phyloP scores from a whole-genome alignment of 2,329 filamentous ascomycete genomes.

The Botrytis sinoallii region DNA sequence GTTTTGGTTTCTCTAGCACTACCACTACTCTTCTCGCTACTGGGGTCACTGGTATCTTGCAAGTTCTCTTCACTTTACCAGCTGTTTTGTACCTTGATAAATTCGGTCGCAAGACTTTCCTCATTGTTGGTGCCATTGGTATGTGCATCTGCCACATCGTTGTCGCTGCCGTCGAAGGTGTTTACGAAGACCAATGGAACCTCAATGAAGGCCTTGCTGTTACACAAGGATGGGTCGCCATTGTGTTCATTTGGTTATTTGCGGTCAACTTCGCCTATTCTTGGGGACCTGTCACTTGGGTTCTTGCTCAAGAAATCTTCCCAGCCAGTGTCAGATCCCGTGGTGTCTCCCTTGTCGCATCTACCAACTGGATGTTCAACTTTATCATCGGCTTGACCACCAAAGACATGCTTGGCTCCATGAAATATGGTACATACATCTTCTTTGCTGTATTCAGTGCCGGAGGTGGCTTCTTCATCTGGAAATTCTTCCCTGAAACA shows the following conservation, averaged over 20 bases:
- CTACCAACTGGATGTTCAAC: conserved; percentile 46
- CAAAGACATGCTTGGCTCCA: conserved; percentile 42
- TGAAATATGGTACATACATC: conserved; percentile 53
- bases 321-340: conserved; percentile 41
- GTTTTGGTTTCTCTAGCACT: conserved; percentile 42
- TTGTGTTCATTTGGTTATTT: conserved; percentile 39
- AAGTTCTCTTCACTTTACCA: conserved; percentile 63
- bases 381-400: conserved; percentile 48
- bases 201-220: conserved; percentile 15
- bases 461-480: conserved; percentile 47
- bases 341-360: conserved; percentile 44
- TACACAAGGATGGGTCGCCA: conserved; percentile 41
- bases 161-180: conserved; percentile 43
- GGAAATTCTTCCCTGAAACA: conserved; percentile 52
- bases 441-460: conserved; percentile 53
- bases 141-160: conserved; percentile 64
- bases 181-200: conserved; percentile 41
- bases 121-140: conserved; percentile 61
- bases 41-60: conserved; percentile 66
- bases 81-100: conserved; percentile 63
- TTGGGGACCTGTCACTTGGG: conserved; percentile 40
- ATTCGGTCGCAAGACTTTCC: conserved; percentile 59
- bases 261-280: conserved; percentile 36
- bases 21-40: conserved; percentile 59
- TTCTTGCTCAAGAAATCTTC: conserved; percentile 41